A percentile compares a stretch with the other conserved stretches of the same genome.
phyloP scores from a whole-genome alignment of 2,329 filamentous ascomycete genomes.

The Nemania sp. region DNA sequence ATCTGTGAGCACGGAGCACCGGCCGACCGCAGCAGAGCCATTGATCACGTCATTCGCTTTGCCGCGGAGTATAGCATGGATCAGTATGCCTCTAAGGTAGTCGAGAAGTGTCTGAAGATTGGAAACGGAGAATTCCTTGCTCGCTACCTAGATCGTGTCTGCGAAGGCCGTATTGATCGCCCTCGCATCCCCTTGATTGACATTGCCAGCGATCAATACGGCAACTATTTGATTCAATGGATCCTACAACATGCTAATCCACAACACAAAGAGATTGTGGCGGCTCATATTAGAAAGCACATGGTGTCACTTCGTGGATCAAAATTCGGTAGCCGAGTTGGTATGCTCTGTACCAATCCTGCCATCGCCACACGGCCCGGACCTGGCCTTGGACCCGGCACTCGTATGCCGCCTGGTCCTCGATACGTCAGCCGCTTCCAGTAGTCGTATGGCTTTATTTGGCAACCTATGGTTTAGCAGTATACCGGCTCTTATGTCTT shows the following conservation, averaged over 20 bases:
- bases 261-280: slow-evolving; percentile 91
- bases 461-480: slow-evolving; percentile 17
- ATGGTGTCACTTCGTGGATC: slow-evolving; percentile 98
- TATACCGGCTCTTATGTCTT: slow-evolving; percentile 8
- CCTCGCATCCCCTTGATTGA: slow-evolving; percentile 97
- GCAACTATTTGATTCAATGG: slow-evolving; percentile 97
- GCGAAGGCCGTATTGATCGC: slow-evolving; percentile 85
- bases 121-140: slow-evolving; percentile 86
- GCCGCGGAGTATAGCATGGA: slow-evolving; percentile 98
- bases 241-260: slow-evolving; percentile 85
- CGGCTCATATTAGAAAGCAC: slow-evolving; percentile 94
- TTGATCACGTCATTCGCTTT: slow-evolving; percentile 93
- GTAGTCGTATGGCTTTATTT: no score
- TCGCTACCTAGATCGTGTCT: slow-evolving; percentile 91
- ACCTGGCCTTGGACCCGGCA: slow-evolving; percentile 71
- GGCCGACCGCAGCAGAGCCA: slow-evolving; percentile 86
- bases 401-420: slow-evolving; percentile 60
- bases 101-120: slow-evolving; percentile 99
- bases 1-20: slow-evolving; percentile 95
- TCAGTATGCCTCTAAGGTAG: slow-evolving; percentile 97
- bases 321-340: slow-evolving; percentile 97
- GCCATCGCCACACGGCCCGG: slow-evolving; percentile 86
- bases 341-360: slow-evolving; percentile 98
- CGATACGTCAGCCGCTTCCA: slow-evolving; percentile 63
- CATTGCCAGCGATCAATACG: slow-evolving; percentile 97